Base-by-base conservation (phyloP, 1,284 basidiomycete genomes). In the Fomitopsis pinicola region DNA sequence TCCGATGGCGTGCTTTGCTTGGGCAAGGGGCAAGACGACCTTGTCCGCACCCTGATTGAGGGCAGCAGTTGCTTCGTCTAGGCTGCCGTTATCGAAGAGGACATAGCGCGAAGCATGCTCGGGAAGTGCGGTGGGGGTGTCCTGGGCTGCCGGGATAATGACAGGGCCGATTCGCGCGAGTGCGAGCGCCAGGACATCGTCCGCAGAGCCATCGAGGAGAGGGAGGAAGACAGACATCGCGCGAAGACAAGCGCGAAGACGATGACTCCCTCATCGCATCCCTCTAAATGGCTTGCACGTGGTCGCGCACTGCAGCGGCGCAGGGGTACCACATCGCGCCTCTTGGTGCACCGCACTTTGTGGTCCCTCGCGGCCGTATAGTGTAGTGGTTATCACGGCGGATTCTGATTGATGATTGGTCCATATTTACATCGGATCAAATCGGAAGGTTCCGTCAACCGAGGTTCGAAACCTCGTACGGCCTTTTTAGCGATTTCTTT, bases 1-100 rank as follows among this genome's bases (percentile, higher is more conserved):
- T n/a, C 82, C 85, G 57, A 89, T 82, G 55, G 92, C 79, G 55
- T 85, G 84, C 66, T 87, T 85, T 5, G 89, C 86, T 66, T 84
- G 82, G 1, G 82, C 72, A 38, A 88, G 79, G 9, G 91, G 82
- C 0, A 94, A 77, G 40, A 95, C 86, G 68, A 94, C 80, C 71
- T 92, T 94, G 68, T 88, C 82, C 1, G 87, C 85, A 30, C 95
- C 93, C 30, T 78, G 75, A 74, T 97, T 91, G 40, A 97, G 82
- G 76, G 82, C 82, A 26, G 82, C 75, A 61, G 89, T 78, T 63
- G 92, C 78, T 52, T 88, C 78, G 63, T 89, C 84, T 14, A 82
- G 57, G 65, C 81, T 77, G 63, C 77, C 74, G 58, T 82, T 75
- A 61, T 89, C 85, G 59, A 89, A 78, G 58, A 91, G 81, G 55